These are phyloP conservation scores for Gymnopilus dilepis DNA, from an alignment of 768 basidiomycete species.

Conservation along the genomic window DNA sequence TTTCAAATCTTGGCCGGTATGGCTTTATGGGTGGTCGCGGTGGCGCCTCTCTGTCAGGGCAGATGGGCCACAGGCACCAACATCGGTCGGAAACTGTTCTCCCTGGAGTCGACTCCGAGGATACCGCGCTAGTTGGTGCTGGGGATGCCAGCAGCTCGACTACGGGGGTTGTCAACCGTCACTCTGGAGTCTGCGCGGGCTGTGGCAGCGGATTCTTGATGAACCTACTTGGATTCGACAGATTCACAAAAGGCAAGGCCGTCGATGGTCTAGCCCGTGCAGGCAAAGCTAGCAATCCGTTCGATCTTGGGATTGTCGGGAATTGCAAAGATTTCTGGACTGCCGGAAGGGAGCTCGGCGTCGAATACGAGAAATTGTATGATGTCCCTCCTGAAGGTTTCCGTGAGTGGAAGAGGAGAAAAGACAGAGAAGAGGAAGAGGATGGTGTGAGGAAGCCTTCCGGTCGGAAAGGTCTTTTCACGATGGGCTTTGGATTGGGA, in stretches of 20 bases:
- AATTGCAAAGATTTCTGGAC: conserved; percentile 98
- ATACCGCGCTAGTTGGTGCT: conserved; percentile 43
- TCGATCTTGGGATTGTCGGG: conserved; percentile 77
- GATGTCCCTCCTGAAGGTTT: conserved; percentile 91
- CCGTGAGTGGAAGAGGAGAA: conserved; percentile 67
- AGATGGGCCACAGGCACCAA: conserved; percentile 80
- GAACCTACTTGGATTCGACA: conserved; percentile 90
- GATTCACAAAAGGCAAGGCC: conserved; percentile 91
- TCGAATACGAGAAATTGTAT: conserved; percentile 90
- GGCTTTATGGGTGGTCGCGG: conserved; percentile 97
- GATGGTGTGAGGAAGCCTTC: conserved; percentile 40
- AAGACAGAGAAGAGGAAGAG: conserved; percentile 65
- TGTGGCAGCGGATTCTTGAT: conserved; percentile 76
- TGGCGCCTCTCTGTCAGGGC: conserved; percentile 64
- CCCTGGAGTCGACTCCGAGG: conserved; percentile 54
- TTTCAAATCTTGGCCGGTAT: conserved; percentile 92
- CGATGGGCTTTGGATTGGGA: conserved; percentile 58
- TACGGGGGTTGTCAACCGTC: conserved; percentile 50
- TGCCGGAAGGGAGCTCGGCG: conserved; percentile 80
- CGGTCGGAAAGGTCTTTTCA: conserved; percentile 54
- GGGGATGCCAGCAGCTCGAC: conserved; percentile 28
- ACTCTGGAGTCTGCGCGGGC: conserved; percentile 47
- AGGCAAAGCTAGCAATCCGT: conserved; percentile 84
- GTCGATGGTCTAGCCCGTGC: conserved; percentile 84
- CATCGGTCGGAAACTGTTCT: conserved; percentile 36